Evolutionary conservation across 2,329 filamentous ascomycete species (phyloP), one percentile per base, ranked within the genome.

Genomic region (Myriosclerotinia scirpicola): DNA sequence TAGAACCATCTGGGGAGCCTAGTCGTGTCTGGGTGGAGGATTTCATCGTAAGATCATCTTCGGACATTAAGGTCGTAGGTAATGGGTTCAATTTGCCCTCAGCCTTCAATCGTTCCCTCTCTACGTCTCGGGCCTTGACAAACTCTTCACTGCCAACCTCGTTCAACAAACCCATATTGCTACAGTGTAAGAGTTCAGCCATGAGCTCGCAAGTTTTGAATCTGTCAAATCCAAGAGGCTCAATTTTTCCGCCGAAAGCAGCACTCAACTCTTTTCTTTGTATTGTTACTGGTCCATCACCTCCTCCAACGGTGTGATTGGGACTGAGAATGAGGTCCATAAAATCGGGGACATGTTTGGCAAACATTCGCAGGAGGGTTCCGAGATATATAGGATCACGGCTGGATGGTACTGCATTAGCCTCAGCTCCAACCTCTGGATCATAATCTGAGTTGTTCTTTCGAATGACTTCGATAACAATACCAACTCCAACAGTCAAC

Each of bases 371-470:
- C 46, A 99, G 84, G 8, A 99, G 83, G 1, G 90, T 95, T 30
- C 95, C 95, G 0, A 99, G 85, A 75, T 98, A 99, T 73, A 99
- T 99, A 5, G 95, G 95, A 75, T 99, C 95, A 62, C 90, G 88
- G 71, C 87, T 90, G 1, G 93, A 94, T 0, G 94, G 94, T 65
- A 89, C 83, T 3, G 90, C 86, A 71, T 91, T 91, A 38, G 91
- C 87, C 67, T 93, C 92, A 59, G 90, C 87, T 69, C 93, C 88
- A 73, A 93, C 91, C 73, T 98, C 95, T 0, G 95, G 90, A 73
- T 99, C 95, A 77, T 99, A 99, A 78, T 99, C 95, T 0, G 95
- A 98, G 77, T 99, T 99, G 79, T 99, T 99, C 81, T 99, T 99
- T 68, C 95, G 87, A 76, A 99, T 99, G 55, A 99, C 95, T 79